These are phyloP conservation scores for Talaromyces rugulosus DNA, from an alignment of 2,329 filamentous ascomycete species.

Conservation along the genomic window DNA sequence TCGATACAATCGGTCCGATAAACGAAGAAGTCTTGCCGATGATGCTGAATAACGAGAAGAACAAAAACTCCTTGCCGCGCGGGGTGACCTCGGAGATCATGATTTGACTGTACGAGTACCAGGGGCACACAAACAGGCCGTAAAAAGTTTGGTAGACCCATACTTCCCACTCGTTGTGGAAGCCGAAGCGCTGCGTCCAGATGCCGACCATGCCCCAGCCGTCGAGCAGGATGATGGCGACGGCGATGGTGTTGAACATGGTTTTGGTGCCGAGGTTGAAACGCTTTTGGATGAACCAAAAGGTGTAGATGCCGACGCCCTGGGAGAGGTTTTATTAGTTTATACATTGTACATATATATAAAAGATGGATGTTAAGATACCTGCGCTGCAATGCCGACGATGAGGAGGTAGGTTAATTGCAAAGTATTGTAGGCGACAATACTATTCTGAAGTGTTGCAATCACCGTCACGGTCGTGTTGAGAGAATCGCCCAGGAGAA, in stretches of 20 bases:
- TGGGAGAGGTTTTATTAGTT: slow-evolving; percentile 10
- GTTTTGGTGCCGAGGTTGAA: slow-evolving; percentile 59
- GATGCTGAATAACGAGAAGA: slow-evolving; percentile 66
- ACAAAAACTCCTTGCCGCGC: slow-evolving; percentile 64
- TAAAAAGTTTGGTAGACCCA: slow-evolving; percentile 56
- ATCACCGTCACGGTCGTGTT: slow-evolving; percentile 69
- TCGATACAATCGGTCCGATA: slow-evolving; percentile 65
- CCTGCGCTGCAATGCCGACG: slow-evolving; percentile 62
- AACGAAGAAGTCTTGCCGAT: slow-evolving; percentile 66
- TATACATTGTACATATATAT: background rate
- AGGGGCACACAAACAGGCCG: slow-evolving; percentile 63
- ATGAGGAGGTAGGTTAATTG: slow-evolving; percentile 63
- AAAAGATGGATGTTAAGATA: slow-evolving; percentile 16
- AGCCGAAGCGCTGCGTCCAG: slow-evolving; percentile 52
- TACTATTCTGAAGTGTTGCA: slow-evolving; percentile 59
- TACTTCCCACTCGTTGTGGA: slow-evolving; percentile 52
- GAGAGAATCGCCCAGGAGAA: slow-evolving; percentile 64
- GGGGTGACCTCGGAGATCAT: slow-evolving; percentile 69
- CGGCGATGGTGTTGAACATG: slow-evolving; percentile 64
- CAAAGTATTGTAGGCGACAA: slow-evolving; percentile 62
- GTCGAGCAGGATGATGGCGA: slow-evolving; percentile 57
- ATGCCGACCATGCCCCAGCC: slow-evolving; percentile 58
- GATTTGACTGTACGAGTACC: slow-evolving; percentile 67
- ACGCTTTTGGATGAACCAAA: slow-evolving; percentile 60
- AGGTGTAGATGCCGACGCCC: slow-evolving; percentile 56